Base-by-base conservation (phyloP, 345 rosid species). In the Corymbia maculata region DNA sequence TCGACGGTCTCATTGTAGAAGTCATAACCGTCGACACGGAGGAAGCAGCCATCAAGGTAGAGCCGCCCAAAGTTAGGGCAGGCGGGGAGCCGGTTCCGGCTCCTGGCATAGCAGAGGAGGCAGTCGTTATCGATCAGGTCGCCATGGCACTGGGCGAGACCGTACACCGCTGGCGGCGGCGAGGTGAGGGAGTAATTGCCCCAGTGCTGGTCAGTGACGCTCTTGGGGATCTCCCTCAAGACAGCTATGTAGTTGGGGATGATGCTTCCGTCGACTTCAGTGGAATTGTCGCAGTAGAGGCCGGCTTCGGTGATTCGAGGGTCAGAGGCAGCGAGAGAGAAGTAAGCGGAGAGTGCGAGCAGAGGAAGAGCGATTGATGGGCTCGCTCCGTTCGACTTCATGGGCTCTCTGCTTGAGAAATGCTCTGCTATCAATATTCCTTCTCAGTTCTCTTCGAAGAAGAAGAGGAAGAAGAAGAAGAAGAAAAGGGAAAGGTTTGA, bases 41-140 rank as follows among this genome's bases (percentile, higher is more conserved):
- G 89, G 90, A 96, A 95, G 90, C 98, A 97, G 32, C 91, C 94
- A 24, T 94, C 97, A 15, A 91, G 93, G 87, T 91, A 94, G 66
- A 95, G 88, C n/a, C 97, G 93, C 92, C 98, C 52, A 88, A 90
- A 47, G 30, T 87, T 42, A 88, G 92, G 91, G 22, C 42, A 91
- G 87, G 87, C 96, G 9, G 90, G 87, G 87, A 93, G 51, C 88
- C 85, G 36, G 13, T 86, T 66, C 88, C 86, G 87, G 88, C 89
- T 88, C 52, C 90, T 86, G 87, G 88, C 85, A 75, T 90, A 93
- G 89, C 97, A 95, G 79, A 51, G 90, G 6, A 90, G 90, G 87
- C 96, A 94, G 45, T 92, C 91, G 7, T 91, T 36, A 61, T 30
- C 85, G 2, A 93, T 87, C 84, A 95, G 93, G 85, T 94, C 94